Evolutionary conservation across 78 protist genomes (phyloP), one percentile per base, ranked within the genome.

Genomic region (Dictyostelium brefeldianum): DNA sequence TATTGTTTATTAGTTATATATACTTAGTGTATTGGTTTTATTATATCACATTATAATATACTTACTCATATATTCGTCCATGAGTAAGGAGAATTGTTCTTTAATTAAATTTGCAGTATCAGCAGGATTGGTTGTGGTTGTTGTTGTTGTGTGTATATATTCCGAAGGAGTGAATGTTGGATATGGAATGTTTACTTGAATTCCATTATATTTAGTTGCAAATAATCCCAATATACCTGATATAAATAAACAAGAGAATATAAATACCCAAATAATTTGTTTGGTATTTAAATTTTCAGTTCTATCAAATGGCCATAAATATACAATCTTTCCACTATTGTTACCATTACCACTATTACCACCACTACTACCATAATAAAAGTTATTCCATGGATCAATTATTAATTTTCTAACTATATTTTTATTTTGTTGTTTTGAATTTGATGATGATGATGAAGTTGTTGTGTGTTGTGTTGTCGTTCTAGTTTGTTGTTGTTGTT

Each of bases 231-330:
- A 29, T 22, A 65, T 14, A 65, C 73, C 47, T 9, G 20, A 29
- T 25, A 65, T 14, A 8, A 29, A 22, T 29, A 65, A 29, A 27
- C n/a, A 27, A 11, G 73, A 22, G 27, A 65, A 29, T 5, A 65
- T 27, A 31, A 65, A 22, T 11, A 65, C 27, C 73, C 73, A 65
- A 65, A 65, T 14, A 65, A 11, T 18, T 29, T 22, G 36, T 29
- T 65, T 65, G 22, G 18, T n/a, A 25, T 62, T 62, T 10, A 10
- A 22, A 62, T 27, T 62, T n/a, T 62, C 27, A 12, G 25, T 65
- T 22, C 25, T 65, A 5, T 65, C 73, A 29, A 65, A 65, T 65
- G 73, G 73, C 73, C 73, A 65, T 29, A 65, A 22, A 29, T 36
- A 36, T 3, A 36, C 43, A 36, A 36, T 36, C 43, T 36, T 36